Evolutionary conservation across 805 yeast species (phyloP).

Genomic region (Cyberlindnera japonica): DNA sequence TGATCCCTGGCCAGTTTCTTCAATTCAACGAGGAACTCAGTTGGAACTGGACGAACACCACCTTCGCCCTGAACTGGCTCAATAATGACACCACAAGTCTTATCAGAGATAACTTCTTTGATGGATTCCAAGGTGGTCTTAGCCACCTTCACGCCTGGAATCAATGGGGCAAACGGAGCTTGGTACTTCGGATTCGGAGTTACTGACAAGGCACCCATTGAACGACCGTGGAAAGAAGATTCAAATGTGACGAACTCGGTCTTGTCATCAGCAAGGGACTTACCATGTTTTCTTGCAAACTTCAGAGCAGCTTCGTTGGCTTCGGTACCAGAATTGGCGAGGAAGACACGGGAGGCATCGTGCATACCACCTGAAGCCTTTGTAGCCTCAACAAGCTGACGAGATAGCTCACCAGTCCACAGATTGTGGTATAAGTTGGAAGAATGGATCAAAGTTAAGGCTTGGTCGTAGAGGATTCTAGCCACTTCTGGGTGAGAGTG

Average conservation of each 20-base stretch:
- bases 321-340: conserved; percentile 73
- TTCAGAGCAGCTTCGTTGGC: conserved; percentile 79
- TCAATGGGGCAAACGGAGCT: conserved; percentile 82
- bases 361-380: conserved; percentile 72
- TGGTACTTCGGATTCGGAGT: conserved; percentile 94
- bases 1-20: conserved; percentile 63
- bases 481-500: conserved; percentile 78
- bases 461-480: conserved; percentile 67
- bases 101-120: conserved; percentile 37
- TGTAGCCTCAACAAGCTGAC: conserved; percentile 67
- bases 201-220: conserved; percentile 89
- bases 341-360: conserved; percentile 69
- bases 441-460: conserved; percentile 68
- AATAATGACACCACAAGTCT: conserved; percentile 81
- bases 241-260: conserved; percentile 82
- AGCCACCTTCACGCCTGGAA: conserved; percentile 84
- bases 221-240: conserved; percentile 91
- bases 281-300: conserved; percentile 80
- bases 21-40: conserved; percentile 62
- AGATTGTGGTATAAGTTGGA: conserved; percentile 84
- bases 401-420: conserved; percentile 78
- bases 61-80: conserved; percentile 99
- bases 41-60: conserved; percentile 70
- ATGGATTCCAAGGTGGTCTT: conserved; percentile 59
- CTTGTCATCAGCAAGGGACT: conserved; percentile 48